Base-by-base conservation (phyloP, 1,284 basidiomycete species). In the Malassezia yamatoensis region DNA sequence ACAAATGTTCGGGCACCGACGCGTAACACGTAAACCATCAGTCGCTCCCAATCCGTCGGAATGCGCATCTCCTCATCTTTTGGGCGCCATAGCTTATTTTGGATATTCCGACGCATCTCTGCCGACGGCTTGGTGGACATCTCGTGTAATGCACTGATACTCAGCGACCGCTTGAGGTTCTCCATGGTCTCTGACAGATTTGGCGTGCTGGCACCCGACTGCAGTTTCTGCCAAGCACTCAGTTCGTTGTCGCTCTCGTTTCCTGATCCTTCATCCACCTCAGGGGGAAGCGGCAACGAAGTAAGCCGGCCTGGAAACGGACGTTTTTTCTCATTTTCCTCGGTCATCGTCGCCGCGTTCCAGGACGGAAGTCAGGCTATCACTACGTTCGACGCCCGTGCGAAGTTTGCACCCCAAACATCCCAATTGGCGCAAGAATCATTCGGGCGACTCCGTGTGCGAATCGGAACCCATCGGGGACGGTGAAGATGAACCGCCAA, bases 1-100 rank as follows among this genome's bases (percentile, higher is more conserved):
- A 64, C 64, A 11, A 65, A 69, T 3, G 67, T 69, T 16, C 69
- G 60, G 10, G 66, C 48, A 39, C 66, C 72, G 10, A 66, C 72
- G 11, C 72, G 57, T 2, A 61, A 51, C 33, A 70, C 67, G 48
- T 74, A 68, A 0, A 74, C 67, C 1, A 58, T 61, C 10, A 73
- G 56, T 10, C 72, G 55, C 57, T 74, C 72, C 70, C 69, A 73
- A 45, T 74, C 72, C 33, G 50, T 58, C 0, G 72, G 72, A 8
- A 72, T 51, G 12, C 61, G 58, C 3, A 64, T 63, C 36, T 58
- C 63, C 39, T 74, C 72, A 38, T 74, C 66, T n/a, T 68, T 62
- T 1, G 70, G 67, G 24, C 72, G 49, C 72, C 72, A 74, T 2
- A 74, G 59, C 59, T 70, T 72, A 44, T 58, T 68, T 35, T 66